These are phyloP conservation scores for Diplodia mutila DNA, from an alignment of 2,329 filamentous ascomycete species.

Conservation along the genomic window DNA sequence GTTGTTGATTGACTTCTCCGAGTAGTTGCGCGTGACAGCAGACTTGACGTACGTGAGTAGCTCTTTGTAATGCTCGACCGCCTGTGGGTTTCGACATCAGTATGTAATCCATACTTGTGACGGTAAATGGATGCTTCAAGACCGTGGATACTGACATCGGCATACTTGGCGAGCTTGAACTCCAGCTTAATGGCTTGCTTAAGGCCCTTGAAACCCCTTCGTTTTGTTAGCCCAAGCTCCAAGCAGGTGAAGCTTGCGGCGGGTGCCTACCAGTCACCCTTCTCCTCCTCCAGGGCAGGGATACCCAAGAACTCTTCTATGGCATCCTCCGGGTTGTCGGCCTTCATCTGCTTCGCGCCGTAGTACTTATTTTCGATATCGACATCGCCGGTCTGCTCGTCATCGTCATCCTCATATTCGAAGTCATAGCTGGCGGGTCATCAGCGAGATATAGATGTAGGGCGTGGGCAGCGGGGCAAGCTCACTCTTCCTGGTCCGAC, in stretches of 20 bases:
- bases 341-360: slow-evolving; percentile 97
- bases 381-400: slow-evolving; percentile 84
- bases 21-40: slow-evolving; percentile 96
- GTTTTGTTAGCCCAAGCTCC: not conserved
- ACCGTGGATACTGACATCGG: slow-evolving; percentile 61
- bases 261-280: slow-evolving; percentile 77
- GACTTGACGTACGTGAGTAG: slow-evolving; percentile 97
- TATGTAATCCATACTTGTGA: slow-evolving; percentile 19
- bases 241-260: not conserved
- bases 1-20: slow-evolving; percentile 99
- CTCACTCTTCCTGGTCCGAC: slow-evolving; percentile 82
- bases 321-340: slow-evolving; percentile 81
- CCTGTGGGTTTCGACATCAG: slow-evolving; percentile 56
- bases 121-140: not conserved
- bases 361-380: slow-evolving; percentile 99
- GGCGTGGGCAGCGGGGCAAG: not conserved
- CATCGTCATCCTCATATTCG: slow-evolving; percentile 93
- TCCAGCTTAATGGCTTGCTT: slow-evolving; percentile 99
- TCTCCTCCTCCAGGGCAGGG: slow-evolving; percentile 80
- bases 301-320: slow-evolving; percentile 92
- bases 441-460: slow-evolving; percentile 30
- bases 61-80: slow-evolving; percentile 88
- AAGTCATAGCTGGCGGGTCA: slow-evolving; percentile 76
- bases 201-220: slow-evolving; percentile 86
- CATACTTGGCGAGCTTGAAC: slow-evolving; percentile 87